Conservation (phyloP, 116 monocot species). For the Phalaenopsis hybrid region DNA sequence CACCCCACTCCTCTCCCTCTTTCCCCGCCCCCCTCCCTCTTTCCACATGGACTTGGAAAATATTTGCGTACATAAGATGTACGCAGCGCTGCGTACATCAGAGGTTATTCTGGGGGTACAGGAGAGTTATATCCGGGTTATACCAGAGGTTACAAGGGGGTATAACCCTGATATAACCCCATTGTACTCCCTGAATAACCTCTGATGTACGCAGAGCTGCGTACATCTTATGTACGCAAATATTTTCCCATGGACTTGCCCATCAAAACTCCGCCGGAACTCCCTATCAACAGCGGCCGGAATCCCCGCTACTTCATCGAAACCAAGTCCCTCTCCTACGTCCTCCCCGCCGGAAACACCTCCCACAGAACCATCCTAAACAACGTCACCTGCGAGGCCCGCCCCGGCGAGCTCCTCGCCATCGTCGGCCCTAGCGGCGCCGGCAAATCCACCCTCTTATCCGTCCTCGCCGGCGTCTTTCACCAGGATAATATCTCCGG, state of each 20-base stretch:
- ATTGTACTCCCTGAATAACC: too few species aligned
- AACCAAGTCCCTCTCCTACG: conserved; percentile 49
- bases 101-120: too few species aligned
- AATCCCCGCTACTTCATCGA: conserved; percentile 46
- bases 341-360: conserved; percentile 8
- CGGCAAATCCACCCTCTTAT: conserved; percentile 87
- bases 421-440: conserved; percentile 94
- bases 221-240: too few species aligned
- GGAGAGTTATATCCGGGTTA: too few species aligned
- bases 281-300: conserved; percentile 4
- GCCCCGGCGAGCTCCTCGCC: conserved; percentile 65
- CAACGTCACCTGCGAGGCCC: conserved; percentile 61
- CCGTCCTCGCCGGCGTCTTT: conserved; percentile 54
- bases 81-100: too few species aligned
- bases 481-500: conserved; percentile 27
- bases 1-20: background rate
- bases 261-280: conserved; percentile 19
- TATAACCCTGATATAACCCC: too few species aligned
- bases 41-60: background rate
- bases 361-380: conserved; percentile 28
- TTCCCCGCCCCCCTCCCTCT: too few species aligned
- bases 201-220: too few species aligned
- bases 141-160: too few species aligned
- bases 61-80: too few species aligned
- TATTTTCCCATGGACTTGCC: background rate